Conservation (phyloP, 2,329 filamentous ascomycete species). For the Ciborinia camelliae region DNA sequence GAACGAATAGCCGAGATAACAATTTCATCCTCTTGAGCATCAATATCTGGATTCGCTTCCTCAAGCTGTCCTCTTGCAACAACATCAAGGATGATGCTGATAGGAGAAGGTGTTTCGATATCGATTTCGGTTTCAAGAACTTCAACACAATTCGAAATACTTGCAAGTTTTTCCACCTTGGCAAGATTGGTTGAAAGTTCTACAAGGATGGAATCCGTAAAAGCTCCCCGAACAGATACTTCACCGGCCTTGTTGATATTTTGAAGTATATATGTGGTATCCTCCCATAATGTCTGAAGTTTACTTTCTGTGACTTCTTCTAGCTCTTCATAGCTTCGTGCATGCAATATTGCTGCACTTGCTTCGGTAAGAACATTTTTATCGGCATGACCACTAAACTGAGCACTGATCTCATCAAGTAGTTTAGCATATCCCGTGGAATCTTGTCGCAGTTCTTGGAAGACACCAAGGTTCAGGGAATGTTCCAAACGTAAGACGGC, state of each 20-base stretch:
- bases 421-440: slow-evolving; percentile 75
- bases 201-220: slow-evolving; percentile 61
- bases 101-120: slow-evolving; percentile 47
- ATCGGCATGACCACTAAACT: slow-evolving; percentile 90
- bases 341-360: slow-evolving; percentile 76
- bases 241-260: slow-evolving; percentile 62
- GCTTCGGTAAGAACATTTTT: slow-evolving; percentile 82
- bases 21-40: slow-evolving; percentile 75
- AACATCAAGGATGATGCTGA: slow-evolving; percentile 69
- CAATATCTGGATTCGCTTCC: slow-evolving; percentile 63
- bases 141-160: slow-evolving; percentile 73
- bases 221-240: slow-evolving; percentile 66
- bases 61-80: slow-evolving; percentile 70
- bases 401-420: slow-evolving; percentile 87
- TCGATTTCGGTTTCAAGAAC: slow-evolving; percentile 63
- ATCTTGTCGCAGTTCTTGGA: slow-evolving; percentile 85
- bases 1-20: slow-evolving; percentile 72
- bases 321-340: slow-evolving; percentile 81
- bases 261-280: slow-evolving; percentile 69
- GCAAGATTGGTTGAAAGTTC: slow-evolving; percentile 71
- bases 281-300: slow-evolving; percentile 81
- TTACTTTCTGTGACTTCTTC: slow-evolving; percentile 82
- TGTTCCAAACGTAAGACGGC: slow-evolving; percentile 83
- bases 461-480: slow-evolving; percentile 79
- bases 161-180: slow-evolving; percentile 77